A percentile compares a stretch with the other conserved stretches of the same genome.
These are phyloP conservation scores for Gaeumannomyces tritici DNA, from an alignment of 2,329 filamentous ascomycete species.

Conservation along the genomic window DNA sequence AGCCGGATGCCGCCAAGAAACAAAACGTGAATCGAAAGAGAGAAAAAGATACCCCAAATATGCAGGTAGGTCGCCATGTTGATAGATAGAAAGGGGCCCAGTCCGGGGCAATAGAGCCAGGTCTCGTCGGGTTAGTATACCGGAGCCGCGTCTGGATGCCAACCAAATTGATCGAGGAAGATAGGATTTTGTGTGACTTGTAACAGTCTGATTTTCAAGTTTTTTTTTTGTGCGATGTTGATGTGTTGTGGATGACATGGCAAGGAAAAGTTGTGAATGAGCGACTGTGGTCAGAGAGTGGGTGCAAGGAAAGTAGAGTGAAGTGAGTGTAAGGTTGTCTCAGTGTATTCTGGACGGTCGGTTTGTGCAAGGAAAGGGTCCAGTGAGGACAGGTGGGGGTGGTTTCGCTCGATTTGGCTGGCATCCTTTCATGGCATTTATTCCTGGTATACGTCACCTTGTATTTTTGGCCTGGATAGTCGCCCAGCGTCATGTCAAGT, in stretches of 20 bases:
- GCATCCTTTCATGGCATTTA: not conserved
- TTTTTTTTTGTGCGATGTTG: slow-evolving; percentile 1
- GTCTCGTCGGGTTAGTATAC: too few relatives aligned
- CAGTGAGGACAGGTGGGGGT: not conserved
- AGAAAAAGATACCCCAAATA: not conserved
- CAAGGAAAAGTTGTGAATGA: not conserved
- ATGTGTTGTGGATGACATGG: not conserved
- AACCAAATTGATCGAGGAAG: not conserved
- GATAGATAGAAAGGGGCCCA: too few relatives aligned
- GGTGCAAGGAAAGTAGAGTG: not conserved
- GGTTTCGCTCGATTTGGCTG: not conserved
- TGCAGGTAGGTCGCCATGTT: too few relatives aligned
- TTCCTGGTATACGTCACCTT: not conserved
- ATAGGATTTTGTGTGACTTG: too few relatives aligned
- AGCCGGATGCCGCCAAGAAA: not conserved
- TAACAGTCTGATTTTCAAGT: not conserved
- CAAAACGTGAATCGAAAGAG: not conserved
- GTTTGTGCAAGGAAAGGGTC: slow-evolving; percentile 1
- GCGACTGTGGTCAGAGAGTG: not conserved
- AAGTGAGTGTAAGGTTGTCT: not conserved
- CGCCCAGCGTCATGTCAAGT: too few relatives aligned
- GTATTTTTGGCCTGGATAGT: too few relatives aligned
- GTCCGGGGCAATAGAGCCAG: too few relatives aligned
- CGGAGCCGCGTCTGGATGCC: not conserved
- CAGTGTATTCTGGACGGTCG: not conserved